These are phyloP conservation scores for Monilinia fructicola DNA, from an alignment of 2,329 filamentous ascomycete species.

Conservation along the genomic window DNA sequence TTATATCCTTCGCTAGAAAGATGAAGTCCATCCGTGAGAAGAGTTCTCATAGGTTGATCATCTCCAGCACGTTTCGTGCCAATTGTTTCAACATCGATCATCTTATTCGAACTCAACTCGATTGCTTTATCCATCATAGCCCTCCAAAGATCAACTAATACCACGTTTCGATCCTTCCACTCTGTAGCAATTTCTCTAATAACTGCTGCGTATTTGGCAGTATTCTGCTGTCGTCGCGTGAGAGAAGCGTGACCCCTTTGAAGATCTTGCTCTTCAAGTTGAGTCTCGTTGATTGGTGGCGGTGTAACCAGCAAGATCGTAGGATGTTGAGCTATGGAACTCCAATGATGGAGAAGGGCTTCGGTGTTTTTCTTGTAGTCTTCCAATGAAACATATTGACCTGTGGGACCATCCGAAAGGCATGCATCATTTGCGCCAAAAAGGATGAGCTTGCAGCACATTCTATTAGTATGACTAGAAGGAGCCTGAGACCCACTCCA, in stretches of 20 bases:
- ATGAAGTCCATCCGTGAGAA: slow-evolving; percentile 39
- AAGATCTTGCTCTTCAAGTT: slow-evolving; percentile 41
- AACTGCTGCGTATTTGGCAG: slow-evolving; percentile 64
- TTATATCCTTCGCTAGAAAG: slow-evolving; percentile 38
- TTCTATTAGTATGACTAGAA: neutral
- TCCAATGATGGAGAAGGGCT: slow-evolving; percentile 70
- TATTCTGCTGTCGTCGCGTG: slow-evolving; percentile 59
- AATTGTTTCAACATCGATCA: slow-evolving; percentile 25
- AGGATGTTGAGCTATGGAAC: slow-evolving; percentile 59
- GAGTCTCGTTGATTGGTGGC: slow-evolving; percentile 68
- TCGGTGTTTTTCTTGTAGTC: slow-evolving; percentile 71
- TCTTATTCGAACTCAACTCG: slow-evolving; percentile 48
- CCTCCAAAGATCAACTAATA: slow-evolving; percentile 77
- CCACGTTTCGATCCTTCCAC: slow-evolving; percentile 45
- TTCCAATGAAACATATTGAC: slow-evolving; percentile 76
- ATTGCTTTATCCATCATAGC: slow-evolving; percentile 70
- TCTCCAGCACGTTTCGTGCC: slow-evolving; percentile 30
- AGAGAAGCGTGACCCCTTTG: slow-evolving; percentile 40
- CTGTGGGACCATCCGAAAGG: slow-evolving; percentile 54
- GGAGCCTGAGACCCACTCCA: neutral
- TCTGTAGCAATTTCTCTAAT: slow-evolving; percentile 48
- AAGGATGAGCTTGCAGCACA: slow-evolving; percentile 52
- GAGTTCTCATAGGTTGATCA: slow-evolving; percentile 26
- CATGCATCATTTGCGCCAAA: slow-evolving; percentile 91
- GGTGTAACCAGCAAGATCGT: slow-evolving; percentile 78